A percentile compares a stretch with the other conserved stretches of the same genome.
phyloP scores from a whole-genome alignment of 2,329 filamentous ascomycete species.

The Diplodia scrobiculata region DNA sequence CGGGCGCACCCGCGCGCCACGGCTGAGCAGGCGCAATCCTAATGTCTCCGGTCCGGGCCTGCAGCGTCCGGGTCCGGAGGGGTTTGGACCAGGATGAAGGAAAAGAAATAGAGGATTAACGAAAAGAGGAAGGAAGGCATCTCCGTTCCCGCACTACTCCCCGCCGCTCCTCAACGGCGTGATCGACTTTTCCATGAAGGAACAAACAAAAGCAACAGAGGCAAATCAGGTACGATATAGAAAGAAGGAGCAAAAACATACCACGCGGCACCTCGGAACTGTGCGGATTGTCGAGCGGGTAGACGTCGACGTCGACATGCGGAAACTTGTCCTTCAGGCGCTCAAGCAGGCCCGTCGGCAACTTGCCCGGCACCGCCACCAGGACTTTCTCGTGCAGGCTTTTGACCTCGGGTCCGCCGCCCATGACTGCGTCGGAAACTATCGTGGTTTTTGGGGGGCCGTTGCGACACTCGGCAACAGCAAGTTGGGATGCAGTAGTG shows the following conservation, averaged over 20 bases:
- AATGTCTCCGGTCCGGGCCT: neutral
- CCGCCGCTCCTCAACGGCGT: neutral
- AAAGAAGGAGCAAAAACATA: neutral
- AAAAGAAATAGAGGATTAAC: too few relatives aligned
- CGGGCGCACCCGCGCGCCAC: neutral
- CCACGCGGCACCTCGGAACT: constrained; percentile 3
- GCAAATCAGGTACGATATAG: too few relatives aligned
- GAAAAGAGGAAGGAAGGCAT: too few relatives aligned
- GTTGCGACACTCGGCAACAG: neutral
- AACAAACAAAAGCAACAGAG: neutral
- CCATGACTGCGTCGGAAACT: constrained; percentile 40
- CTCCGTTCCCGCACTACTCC: too few relatives aligned
- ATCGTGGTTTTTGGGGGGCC: neutral
- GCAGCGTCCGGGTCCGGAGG: too few relatives aligned
- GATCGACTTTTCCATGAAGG: neutral
- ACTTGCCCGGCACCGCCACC: constrained; percentile 47
- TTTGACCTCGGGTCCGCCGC: constrained; percentile 45
- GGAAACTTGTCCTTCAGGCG: constrained; percentile 39
- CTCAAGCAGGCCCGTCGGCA: constrained; percentile 35
- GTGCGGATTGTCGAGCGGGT: neutral
- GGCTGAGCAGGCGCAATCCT: neutral
- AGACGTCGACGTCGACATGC: constrained; percentile 39
- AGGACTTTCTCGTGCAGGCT: constrained; percentile 47
- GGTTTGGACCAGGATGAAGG: too few relatives aligned
- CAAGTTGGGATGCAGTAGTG: neutral